phyloP scores from a whole-genome alignment of 495 filamentous ascomycete species.

The Aspergillus ellipticus region DNA sequence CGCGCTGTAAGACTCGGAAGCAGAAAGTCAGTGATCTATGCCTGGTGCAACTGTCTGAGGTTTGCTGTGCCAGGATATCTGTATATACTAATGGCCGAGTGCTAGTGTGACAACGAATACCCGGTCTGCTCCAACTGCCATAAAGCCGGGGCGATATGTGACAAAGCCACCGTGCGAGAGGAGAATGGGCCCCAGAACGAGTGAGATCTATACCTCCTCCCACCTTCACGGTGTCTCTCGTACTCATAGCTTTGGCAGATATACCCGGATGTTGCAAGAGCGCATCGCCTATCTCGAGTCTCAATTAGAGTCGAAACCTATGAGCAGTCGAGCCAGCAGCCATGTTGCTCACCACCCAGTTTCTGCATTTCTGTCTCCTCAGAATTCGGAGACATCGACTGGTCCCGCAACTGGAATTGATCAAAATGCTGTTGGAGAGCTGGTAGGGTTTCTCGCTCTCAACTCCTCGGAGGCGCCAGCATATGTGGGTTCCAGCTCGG shows the following conservation, averaged over 20 bases:
- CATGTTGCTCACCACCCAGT: slow-evolving; percentile 18
- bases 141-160: slow-evolving; percentile 45
- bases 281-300: slow-evolving; percentile 46
- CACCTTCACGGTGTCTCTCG: not conserved
- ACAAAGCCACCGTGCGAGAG: slow-evolving; percentile 44
- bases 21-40: slow-evolving; percentile 34
- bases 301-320: slow-evolving; percentile 24
- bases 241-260: slow-evolving; percentile 22
- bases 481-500: slow-evolving; percentile 53
- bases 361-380: slow-evolving; percentile 24
- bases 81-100: not conserved
- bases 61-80: not conserved
- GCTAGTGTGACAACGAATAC: slow-evolving; percentile 43
- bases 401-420: slow-evolving; percentile 25
- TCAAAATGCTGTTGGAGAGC: slow-evolving; percentile 46
- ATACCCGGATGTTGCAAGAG: slow-evolving; percentile 47
- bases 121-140: slow-evolving; percentile 49
- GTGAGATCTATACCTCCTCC: slow-evolving; percentile 17
- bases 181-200: slow-evolving; percentile 43
- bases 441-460: slow-evolving; percentile 49
- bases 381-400: slow-evolving; percentile 23
- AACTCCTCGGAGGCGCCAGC: slow-evolving; percentile 46
- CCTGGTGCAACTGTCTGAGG: not conserved
- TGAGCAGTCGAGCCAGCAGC: slow-evolving; percentile 16
- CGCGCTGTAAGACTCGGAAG: slow-evolving; percentile 50